Conservation (phyloP, 495 filamentous ascomycete genomes). For the Penicillium paxilli region DNA sequence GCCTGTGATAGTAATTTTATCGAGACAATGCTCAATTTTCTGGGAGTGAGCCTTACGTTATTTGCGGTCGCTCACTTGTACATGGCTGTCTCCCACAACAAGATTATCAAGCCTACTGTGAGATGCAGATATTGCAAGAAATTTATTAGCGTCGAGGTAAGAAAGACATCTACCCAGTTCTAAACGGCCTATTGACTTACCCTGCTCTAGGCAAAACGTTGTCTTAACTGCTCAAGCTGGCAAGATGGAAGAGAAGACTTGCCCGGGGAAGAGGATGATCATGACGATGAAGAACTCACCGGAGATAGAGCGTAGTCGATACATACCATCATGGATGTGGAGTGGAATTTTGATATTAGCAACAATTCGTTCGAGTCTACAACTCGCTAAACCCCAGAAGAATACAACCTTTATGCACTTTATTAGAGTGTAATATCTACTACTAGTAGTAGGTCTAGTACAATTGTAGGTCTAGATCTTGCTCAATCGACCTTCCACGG, state of each 20-base stretch:
- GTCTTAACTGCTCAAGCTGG: constrained; percentile 75
- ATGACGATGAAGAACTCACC: constrained; percentile 3
- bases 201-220: constrained; percentile 53
- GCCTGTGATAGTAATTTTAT: constrained; percentile 58
- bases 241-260: constrained; percentile 71
- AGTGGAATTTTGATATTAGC: too few relatives aligned
- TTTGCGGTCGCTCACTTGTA: constrained; percentile 69
- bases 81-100: constrained; percentile 58
- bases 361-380: not conserved
- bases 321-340: not conserved
- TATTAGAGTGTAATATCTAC: too few relatives aligned
- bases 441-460: too few relatives aligned
- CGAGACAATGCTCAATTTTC: constrained; percentile 64
- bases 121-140: constrained; percentile 74
- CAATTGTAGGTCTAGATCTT: constrained; percentile 2
- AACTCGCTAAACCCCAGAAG: not conserved
- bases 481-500: constrained; percentile 5
- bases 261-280: constrained; percentile 2
- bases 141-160: constrained; percentile 63
- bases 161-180: constrained; percentile 8
- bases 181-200: constrained; percentile 1
- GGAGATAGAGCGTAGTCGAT: not conserved
- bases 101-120: constrained; percentile 68
- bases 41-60: constrained; percentile 63
- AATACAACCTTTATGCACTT: too few relatives aligned